Conservation (phyloP, 768 basidiomycete species). For the Suillus cothurnatus region DNA sequence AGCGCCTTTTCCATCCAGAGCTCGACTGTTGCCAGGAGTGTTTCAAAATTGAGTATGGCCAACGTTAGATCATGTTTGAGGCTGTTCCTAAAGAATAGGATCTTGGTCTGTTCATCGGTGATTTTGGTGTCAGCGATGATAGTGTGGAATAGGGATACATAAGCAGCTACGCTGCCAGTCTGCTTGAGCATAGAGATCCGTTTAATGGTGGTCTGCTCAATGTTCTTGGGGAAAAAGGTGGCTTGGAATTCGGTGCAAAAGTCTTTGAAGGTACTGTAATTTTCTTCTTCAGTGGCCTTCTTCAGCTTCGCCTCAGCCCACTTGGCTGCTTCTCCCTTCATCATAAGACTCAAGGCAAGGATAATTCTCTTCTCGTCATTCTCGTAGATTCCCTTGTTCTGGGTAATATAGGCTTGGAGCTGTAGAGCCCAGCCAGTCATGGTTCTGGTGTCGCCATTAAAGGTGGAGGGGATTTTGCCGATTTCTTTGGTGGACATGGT, state of each 20-base stretch:
- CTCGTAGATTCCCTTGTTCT: fast-evolving
- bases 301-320: no score
- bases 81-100: fast-evolving
- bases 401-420: fast-evolving
- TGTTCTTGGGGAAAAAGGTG: no score
- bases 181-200: no score
- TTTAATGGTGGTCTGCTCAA: fast-evolving
- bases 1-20: fast-evolving
- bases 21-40: fast-evolving
- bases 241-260: fast-evolving
- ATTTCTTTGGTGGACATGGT: no score
- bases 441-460: no score
- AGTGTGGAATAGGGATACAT: fast-evolving
- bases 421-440: no score
- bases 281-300: no score
- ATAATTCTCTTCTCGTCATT: no score
- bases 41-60: fast-evolving
- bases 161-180: fast-evolving
- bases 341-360: fast-evolving
- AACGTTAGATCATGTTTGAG: fast-evolving
- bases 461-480: no score
- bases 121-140: no score
- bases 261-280: fast-evolving
- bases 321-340: no score
- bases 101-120: fast-evolving